Evolutionary conservation across 2,329 filamentous ascomycete species (phyloP).

Genomic region (Grosmannia serpens): DNA sequence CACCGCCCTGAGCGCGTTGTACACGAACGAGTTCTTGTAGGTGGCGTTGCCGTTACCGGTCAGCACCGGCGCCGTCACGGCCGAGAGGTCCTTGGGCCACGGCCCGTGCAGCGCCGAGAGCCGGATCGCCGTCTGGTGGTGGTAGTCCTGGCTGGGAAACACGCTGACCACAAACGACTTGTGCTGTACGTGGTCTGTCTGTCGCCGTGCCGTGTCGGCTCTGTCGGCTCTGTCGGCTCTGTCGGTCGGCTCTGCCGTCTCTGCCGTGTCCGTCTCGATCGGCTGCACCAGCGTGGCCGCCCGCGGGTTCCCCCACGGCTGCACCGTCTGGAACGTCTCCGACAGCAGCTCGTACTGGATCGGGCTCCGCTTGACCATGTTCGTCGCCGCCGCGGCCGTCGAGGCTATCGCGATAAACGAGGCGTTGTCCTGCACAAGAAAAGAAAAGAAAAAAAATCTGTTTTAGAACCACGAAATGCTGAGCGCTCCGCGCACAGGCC

Average conservation of each 20-base stretch:
- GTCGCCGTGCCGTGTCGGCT: neutral
- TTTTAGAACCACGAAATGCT: too few species aligned
- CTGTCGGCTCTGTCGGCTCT: neutral
- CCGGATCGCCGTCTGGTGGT: slow-evolving; percentile 25
- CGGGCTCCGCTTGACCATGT: slow-evolving; percentile 34
- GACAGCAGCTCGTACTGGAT: slow-evolving; percentile 31
- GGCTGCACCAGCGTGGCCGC: slow-evolving; percentile 11
- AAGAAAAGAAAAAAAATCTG: neutral
- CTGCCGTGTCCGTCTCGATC: slow-evolving; percentile 2
- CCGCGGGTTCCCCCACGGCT: slow-evolving; percentile 9
- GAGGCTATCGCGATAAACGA: slow-evolving; percentile 40
- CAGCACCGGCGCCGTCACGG: neutral
- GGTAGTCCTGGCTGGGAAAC: slow-evolving; percentile 25
- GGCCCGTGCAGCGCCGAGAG: slow-evolving; percentile 25
- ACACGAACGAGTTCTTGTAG: slow-evolving; percentile 22
- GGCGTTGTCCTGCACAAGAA: slow-evolving; percentile 27
- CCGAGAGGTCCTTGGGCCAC: slow-evolving; percentile 25
- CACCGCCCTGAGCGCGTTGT: slow-evolving; percentile 24
- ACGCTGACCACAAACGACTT: slow-evolving; percentile 32
- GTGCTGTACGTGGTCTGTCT: slow-evolving; percentile 6
- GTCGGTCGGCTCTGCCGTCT: neutral
- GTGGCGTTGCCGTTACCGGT: neutral
- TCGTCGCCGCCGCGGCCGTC: slow-evolving; percentile 24
- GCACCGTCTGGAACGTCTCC: slow-evolving; percentile 13
- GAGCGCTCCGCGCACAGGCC: too few species aligned